Evolutionary conservation across 1,284 basidiomycete genomes (phyloP).

Genomic region (Clitocybe nebularis): DNA sequence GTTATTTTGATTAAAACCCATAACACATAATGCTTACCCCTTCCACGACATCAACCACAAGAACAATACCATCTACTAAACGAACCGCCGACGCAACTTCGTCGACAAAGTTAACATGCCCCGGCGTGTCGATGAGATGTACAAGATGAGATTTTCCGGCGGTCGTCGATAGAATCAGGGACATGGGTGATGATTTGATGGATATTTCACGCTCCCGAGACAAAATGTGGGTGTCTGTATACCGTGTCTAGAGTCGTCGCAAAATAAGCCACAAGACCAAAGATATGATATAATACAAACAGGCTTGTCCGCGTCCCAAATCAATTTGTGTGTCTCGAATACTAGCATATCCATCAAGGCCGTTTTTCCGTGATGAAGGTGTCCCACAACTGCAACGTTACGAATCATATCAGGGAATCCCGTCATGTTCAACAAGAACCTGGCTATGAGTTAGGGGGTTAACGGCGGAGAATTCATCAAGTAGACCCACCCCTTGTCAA

Average conservation of each 20-base stretch:
- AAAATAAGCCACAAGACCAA: constrained; percentile 13
- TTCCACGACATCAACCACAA: constrained; percentile 96
- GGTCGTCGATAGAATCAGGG: constrained; percentile 85
- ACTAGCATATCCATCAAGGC: constrained; percentile 95
- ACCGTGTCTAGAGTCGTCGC: constrained; percentile 57
- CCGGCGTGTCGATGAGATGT: constrained; percentile 96
- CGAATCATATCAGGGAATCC: constrained; percentile 93
- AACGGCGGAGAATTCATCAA: constrained; percentile 3
- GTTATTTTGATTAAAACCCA: constrained; percentile 3
- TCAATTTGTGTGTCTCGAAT: constrained; percentile 93
- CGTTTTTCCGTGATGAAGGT: constrained; percentile 98
- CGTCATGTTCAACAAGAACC: constrained; percentile 91
- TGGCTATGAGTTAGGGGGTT: constrained; percentile 27
- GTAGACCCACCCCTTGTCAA: constrained; percentile 80
- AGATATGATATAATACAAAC: constrained; percentile 41
- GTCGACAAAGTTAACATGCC: constrained; percentile 97
- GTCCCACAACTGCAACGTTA: constrained; percentile 92
- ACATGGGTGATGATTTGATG: constrained; percentile 96
- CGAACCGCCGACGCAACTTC: constrained; percentile 90
- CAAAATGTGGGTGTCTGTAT: constrained; percentile 93
- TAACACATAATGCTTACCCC: constrained; percentile 60
- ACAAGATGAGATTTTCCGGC: constrained; percentile 90
- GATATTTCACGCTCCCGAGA: constrained; percentile 90
- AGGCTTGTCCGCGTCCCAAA: constrained; percentile 87
- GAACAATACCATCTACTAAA: constrained; percentile 88